Evolutionary conservation across 148 eudicot genomes (phyloP).

Genomic region (Pharnaceum exiguum): DNA sequence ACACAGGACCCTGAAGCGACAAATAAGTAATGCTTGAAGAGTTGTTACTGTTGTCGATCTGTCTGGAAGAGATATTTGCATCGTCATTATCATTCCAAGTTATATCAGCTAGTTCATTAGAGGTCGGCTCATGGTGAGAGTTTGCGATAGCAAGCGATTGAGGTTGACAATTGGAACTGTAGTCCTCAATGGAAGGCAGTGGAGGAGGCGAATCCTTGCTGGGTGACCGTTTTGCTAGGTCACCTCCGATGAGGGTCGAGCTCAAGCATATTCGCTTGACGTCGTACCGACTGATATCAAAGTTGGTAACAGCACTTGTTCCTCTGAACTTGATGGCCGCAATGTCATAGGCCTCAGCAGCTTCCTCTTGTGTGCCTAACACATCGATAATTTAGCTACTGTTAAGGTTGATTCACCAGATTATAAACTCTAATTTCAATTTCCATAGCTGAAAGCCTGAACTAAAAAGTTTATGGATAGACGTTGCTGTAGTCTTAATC

Average conservation of each 20-base stretch:
- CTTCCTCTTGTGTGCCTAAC: constrained; percentile 87
- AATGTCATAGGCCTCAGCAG: constrained; percentile 85
- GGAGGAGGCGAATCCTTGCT: constrained; percentile 18
- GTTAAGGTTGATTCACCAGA: too few species aligned
- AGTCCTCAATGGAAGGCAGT: constrained; percentile 3
- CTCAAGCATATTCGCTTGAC: constrained; percentile 65
- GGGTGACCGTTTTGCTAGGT: constrained; percentile 45
- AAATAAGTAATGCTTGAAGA: neutral
- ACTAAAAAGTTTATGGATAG: too few species aligned
- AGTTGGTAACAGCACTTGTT: constrained; percentile 72
- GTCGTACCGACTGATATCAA: constrained; percentile 73
- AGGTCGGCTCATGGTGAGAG: constrained; percentile 1
- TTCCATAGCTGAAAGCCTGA: too few species aligned
- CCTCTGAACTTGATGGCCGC: constrained; percentile 87
- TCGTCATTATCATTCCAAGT: constrained; percentile 6
- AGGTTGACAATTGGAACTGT: neutral
- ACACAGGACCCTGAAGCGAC: constrained; percentile 7
- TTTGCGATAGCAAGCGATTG: constrained; percentile 24
- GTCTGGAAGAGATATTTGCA: neutral
- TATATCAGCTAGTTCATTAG: constrained; percentile 19
- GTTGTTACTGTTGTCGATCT: too few species aligned
- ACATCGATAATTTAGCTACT: too few species aligned
- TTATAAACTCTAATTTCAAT: too few species aligned
- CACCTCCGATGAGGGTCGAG: constrained; percentile 56
- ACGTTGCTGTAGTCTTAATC: too few species aligned